A percentile compares a stretch with the other conserved stretches of the same genome.
Evolutionary conservation across 352 stramenopile genomes (phyloP).

Genomic region (Phytopythium delawarense): DNA sequence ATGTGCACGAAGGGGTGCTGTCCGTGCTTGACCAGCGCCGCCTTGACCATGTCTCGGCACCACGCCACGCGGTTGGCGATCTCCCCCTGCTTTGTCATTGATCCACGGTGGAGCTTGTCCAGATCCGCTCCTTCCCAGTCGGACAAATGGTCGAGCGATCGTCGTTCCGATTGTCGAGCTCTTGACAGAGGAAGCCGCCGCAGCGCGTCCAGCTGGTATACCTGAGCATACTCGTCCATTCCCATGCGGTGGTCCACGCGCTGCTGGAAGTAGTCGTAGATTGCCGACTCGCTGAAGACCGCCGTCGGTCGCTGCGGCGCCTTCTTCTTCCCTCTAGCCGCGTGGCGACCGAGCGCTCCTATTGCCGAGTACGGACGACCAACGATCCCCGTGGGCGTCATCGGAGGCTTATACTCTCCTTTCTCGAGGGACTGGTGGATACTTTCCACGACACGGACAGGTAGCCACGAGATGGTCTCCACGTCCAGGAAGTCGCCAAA

Average conservation of each 20-base stretch:
- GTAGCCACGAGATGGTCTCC: slow-evolving; percentile 61
- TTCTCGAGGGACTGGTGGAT: slow-evolving; percentile 32
- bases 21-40: slow-evolving; percentile 12
- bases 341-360: not conserved
- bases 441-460: slow-evolving; percentile 30
- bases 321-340: slow-evolving; percentile 1
- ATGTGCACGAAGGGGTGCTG: slow-evolving; percentile 40
- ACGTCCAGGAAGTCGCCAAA: slow-evolving; percentile 52
- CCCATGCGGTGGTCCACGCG: slow-evolving; percentile 17
- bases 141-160: not conserved
- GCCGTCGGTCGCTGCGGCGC: not conserved
- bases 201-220: slow-evolving; percentile 44
- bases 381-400: not conserved
- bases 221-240: slow-evolving; percentile 43
- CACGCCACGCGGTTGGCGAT: not conserved
- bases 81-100: slow-evolving; percentile 11
- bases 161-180: not conserved
- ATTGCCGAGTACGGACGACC: not conserved
- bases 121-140: slow-evolving; percentile 28
- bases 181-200: slow-evolving; percentile 23
- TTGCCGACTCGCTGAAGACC: slow-evolving; percentile 27
- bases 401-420: slow-evolving; percentile 35
- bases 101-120: slow-evolving; percentile 10
- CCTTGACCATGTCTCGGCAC: slow-evolving; percentile 21
- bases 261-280: slow-evolving; percentile 44